These are phyloP conservation scores for Boletus subcaerulescens DNA, from an alignment of 768 basidiomycete species.

Conservation along the genomic window DNA sequence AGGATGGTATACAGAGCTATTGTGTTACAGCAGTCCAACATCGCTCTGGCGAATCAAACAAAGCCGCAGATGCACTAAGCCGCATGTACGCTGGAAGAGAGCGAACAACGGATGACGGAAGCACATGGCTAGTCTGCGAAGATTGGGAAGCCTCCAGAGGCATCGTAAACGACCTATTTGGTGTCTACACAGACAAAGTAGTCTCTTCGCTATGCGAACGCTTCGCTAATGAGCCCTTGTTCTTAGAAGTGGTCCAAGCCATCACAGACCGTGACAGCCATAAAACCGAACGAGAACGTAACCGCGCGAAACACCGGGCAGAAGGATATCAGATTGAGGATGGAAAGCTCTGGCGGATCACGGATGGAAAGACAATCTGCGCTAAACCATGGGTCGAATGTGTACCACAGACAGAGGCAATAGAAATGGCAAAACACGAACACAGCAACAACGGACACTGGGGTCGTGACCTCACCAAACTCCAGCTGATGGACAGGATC, in stretches of 20 bases:
- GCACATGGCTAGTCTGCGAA: slow-evolving; percentile 30
- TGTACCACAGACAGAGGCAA: background rate
- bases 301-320: slow-evolving; percentile 6
- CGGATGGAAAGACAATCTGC: background rate
- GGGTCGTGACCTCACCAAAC: background rate
- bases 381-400: background rate
- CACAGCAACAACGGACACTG: slow-evolving; percentile 8
- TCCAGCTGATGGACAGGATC: background rate
- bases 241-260: background rate
- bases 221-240: background rate
- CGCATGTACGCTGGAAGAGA: background rate
- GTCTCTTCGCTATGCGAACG: background rate
- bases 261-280: background rate
- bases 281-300: background rate
- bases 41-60: slow-evolving; percentile 19
- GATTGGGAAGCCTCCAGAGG: slow-evolving; percentile 20
- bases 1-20: slow-evolving; percentile 21
- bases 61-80: slow-evolving; percentile 33
- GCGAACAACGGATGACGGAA: slow-evolving; percentile 21
- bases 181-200: background rate
- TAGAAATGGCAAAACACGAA: background rate
- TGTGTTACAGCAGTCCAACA: slow-evolving; percentile 19
- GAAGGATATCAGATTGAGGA: background rate
- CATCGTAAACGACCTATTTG: background rate
- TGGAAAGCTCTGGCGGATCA: slow-evolving; percentile 22